A percentile compares a stretch with the other conserved stretches of the same genome.
Conservation (phyloP, 768 basidiomycete species). For the Myochromella boudieri region DNA sequence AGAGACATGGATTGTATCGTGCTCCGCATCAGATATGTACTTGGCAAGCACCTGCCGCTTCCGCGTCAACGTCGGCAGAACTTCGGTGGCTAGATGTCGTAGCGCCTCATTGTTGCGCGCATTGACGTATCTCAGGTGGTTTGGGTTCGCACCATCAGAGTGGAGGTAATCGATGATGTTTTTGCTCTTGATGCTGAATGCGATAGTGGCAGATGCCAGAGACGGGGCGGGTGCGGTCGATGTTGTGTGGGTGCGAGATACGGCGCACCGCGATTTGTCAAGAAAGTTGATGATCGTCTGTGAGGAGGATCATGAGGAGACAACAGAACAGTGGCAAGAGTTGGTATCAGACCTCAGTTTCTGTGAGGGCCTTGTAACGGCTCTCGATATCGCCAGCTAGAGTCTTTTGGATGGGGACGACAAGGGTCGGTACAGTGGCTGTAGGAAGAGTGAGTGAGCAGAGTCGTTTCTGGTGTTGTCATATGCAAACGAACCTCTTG, state of each 20-base stretch:
- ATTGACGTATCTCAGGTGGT: conserved; percentile 55
- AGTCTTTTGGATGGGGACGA: conserved; percentile 81
- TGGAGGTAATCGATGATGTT: conserved; percentile 61
- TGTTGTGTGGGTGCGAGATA: conserved; percentile 68
- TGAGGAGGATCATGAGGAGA: conserved; percentile 26
- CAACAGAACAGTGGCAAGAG: conserved; percentile 1
- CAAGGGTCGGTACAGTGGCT: conserved; percentile 81
- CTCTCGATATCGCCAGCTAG: conserved; percentile 68
- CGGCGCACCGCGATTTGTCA: conserved; percentile 75
- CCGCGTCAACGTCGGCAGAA: conserved; percentile 41
- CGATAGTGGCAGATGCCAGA: conserved; percentile 79
- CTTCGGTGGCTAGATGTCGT: conserved; percentile 39
- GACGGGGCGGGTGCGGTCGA: conserved; percentile 74
- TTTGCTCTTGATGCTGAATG: conserved; percentile 53
- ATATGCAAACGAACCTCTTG: conserved; percentile 60
- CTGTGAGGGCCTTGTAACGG: conserved; percentile 77
- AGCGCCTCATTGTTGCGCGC: conserved; percentile 59
- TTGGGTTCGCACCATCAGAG: conserved; percentile 61
- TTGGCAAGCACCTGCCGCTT: conserved; percentile 49
- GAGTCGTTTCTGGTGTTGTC: not conserved
- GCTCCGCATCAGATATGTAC: conserved; percentile 53
- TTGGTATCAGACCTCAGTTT: conserved; percentile 56
- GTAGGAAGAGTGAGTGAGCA: not conserved
- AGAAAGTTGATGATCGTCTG: conserved; percentile 79
- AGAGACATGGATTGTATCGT: conserved; percentile 48